phyloP scores from a whole-genome alignment of 2,329 filamentous ascomycete species.

The Neoscytalidium dimidiatum region DNA sequence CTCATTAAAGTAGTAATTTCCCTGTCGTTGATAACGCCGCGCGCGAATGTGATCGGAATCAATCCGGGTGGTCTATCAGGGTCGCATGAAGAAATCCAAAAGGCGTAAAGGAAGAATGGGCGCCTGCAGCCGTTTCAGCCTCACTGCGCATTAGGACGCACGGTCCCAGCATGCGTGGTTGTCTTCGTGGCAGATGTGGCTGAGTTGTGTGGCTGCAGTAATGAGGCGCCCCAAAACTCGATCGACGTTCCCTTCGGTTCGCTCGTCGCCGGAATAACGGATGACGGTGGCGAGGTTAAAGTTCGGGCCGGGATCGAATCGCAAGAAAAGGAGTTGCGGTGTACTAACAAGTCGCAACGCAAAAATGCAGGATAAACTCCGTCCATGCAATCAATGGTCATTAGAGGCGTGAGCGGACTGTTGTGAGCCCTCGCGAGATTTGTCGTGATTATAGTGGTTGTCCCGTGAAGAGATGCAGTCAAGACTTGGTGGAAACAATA shows the following conservation, averaged over 20 bases:
- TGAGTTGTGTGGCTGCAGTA: neutral
- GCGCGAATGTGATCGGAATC: neutral
- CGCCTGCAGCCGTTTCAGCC: neutral
- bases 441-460: conserved; percentile 8
- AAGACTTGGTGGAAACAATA: neutral
- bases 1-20: conserved; percentile 15
- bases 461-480: neutral
- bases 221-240: neutral
- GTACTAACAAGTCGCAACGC: conserved; percentile 2
- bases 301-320: conserved; percentile 1
- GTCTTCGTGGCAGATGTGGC: neutral
- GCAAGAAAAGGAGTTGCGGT: neutral
- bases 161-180: neutral
- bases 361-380: conserved; percentile 20
- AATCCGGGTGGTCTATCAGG: conserved; percentile 11
- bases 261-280: conserved; percentile 3
- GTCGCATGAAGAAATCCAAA: conserved; percentile 1
- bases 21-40: neutral
- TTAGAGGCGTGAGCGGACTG: conserved; percentile 18
- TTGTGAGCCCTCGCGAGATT: neutral
- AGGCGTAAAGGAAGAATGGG: conserved; percentile 6
- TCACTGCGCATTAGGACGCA: neutral
- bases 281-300: neutral
- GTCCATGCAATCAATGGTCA: conserved; percentile 20
- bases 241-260: neutral